Base-by-base conservation (phyloP, 805 yeast genomes). In the Metschnikowia bowlesiae region DNA sequence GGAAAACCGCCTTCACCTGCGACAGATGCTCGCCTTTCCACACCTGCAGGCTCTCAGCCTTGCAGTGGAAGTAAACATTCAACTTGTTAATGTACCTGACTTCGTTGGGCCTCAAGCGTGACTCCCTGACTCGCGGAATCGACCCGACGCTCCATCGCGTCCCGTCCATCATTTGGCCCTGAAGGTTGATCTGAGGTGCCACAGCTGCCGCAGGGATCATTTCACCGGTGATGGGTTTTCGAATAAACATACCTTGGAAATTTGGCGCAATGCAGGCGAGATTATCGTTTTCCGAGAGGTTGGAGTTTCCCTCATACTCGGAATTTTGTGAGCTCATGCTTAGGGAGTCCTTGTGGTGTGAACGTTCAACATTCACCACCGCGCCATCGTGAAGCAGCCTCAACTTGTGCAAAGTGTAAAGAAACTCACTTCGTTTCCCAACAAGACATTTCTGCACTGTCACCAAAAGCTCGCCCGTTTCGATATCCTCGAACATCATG, bases 1-100 rank as follows among this genome's bases (percentile, higher is more conserved):
- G 63, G 55, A 72, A 68, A 39, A 75, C 61, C 1, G 72, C 74
- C 30, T 72, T 47, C 1, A 72, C 69, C 11, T 67, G 67, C 2
- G 70, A 56, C 53, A 44, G 65, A 59, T 8, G 41, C 46, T 47
- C 45, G 14, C 39, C 46, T 46, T 34, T 41, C 52, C 18, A 46
- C 11, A 29, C 41, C 46, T 18, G 35, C 51, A 37, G 47, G 31
- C 14, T 39, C 34, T 42, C 62, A 46, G 65, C 68, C 52, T 66
- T 65, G 50, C 65, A 66, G 53, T 73, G 73, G 57, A 73, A 65
- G 56, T 73, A 73, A 2, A 71, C 59, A 51, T 71, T 65, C 36
- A 57, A 59, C 49, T 68, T 69, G 3, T 73, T 73, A 28, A 68
- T 53, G 38, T 64, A 65, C 44, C 66, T 68, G 40, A 63, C 50